Base-by-base conservation (phyloP, 2,329 filamentous ascomycete genomes). In the Fusarium heterosporum region DNA sequence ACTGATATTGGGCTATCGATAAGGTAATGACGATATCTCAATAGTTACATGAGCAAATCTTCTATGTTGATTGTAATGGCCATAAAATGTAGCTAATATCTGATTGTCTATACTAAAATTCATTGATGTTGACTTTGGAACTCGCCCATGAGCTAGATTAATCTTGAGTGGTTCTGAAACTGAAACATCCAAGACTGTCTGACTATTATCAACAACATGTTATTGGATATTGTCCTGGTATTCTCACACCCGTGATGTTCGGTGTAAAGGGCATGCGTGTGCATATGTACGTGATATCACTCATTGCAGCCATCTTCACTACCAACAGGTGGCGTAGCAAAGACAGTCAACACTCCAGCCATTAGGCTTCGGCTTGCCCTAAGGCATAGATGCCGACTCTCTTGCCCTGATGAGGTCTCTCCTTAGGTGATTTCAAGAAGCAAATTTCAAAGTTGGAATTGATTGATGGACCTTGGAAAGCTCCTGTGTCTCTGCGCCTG, bases 251-350 rank as follows among this genome's bases (percentile, higher is more conserved):
- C 14, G 4, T 19, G 29, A 34, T 41, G 19, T 16, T 4, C 11
- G 3, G 30, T 25, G 36, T 46, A 11, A 6, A 14, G 13, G 17
- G 28, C 19, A 2, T 57, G 58, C 54, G 48, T 28, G 16, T 46
- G 13, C 46, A 25, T 16, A 60, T 61, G 47, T 39, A 40, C 8
- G 55, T 48, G 55, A 36, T 43, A 34, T 7, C 56, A 39, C 13
- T 30, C 11, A 30, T n/a, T 52, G 30, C 34, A 9, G 7, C 6
- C n/a, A 32, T 19, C 40, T 19, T 32, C 30, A 49, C 30, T 22
- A 45, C 40, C 40, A 56, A 34, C 19, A 11, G 41, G 41, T 42
- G 42, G 48, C 47, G 41, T 54, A 53, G 48, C 25, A 34, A 6
- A 17, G 17, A 26, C 28, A 11, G 29, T 43, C 40, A 56, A 61